These are phyloP conservation scores for Stagonosporopsis cucurbitacearum DNA, from an alignment of 2,329 filamentous ascomycete species.

Conservation along the genomic window DNA sequence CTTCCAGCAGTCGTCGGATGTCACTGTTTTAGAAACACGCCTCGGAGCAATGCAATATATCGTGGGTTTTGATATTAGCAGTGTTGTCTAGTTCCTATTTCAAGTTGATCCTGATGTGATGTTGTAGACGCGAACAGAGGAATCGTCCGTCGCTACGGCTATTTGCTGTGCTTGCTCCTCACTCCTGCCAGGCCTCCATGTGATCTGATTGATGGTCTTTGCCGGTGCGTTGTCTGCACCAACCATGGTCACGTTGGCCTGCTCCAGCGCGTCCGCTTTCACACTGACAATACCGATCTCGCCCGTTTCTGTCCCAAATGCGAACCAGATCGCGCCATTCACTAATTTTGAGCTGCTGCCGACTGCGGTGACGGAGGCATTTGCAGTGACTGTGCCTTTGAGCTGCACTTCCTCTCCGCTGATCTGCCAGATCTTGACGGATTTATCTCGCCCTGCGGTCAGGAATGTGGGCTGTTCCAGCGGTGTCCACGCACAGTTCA, in stretches of 20 bases:
- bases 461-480: constrained; percentile 66
- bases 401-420: constrained; percentile 27
- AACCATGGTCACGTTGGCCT: constrained; percentile 24
- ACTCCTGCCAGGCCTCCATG: constrained; percentile 36
- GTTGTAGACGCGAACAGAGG: constrained; percentile 47
- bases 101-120: constrained; percentile 2
- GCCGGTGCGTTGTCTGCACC: constrained; percentile 26
- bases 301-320: constrained; percentile 45
- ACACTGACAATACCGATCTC: constrained; percentile 28
- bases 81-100: neutral
- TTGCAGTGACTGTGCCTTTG: constrained; percentile 32
- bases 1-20: too few species aligned
- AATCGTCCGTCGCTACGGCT: constrained; percentile 52
- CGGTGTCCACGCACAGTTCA: constrained; percentile 81
- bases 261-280: constrained; percentile 19
- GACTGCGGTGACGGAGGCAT: constrained; percentile 41
- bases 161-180: constrained; percentile 35
- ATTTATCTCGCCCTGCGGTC: constrained; percentile 90
- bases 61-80: neutral
- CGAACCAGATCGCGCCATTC: constrained; percentile 26
- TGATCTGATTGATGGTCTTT: constrained; percentile 43
- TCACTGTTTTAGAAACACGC: too few species aligned
- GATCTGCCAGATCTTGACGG: constrained; percentile 67
- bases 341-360: constrained; percentile 20
- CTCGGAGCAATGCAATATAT: neutral